Base-by-base conservation (phyloP, 805 yeast genomes). In the Yarrowia hollandica region DNA sequence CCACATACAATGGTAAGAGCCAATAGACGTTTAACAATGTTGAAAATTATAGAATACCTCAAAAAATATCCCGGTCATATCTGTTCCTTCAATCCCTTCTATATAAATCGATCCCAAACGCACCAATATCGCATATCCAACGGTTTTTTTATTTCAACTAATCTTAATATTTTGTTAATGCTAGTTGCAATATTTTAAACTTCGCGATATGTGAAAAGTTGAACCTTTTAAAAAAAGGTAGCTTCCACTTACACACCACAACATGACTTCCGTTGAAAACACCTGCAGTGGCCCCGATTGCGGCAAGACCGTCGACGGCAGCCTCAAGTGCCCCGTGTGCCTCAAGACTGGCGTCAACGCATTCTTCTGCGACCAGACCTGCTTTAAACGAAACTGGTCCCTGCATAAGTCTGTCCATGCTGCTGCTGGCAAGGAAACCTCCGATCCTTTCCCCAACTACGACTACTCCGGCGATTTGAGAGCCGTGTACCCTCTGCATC, bases 281-380 rank as follows among this genome's bases (percentile, higher is more conserved):
- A 48, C 55, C 14, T 92, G 97, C 73, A 76, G 88, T 10, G 87
- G 96, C 21, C 82, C 88, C 18, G 88, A 82, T 66, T 94, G 99
- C 76, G 94, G 94, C 18, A 90, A 90, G 66, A 14, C 22, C 23
- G 80, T 78, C 33, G 90, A 96, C 12, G 76, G 76, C 3, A 86
- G 95, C 18, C 76, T 94, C 64, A 90, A 90, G 70, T 94, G 99
- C 72, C 99, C 99, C 0, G 77, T 91, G 14, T 94, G 99, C 72
- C 74, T 94, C 62, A 91, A 94, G 69, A 79, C 78, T 62, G 88
- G 83, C 14, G 65, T 81, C 52, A 75, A 78, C 37, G 75, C 81
- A 50, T 79, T 79, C 16, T 94, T 92, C 73, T 94, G 99, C 75
- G 80, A 84, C 68, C 96, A 91, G 64, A 74, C 74, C 1, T 92